Evolutionary conservation across 2,329 filamentous ascomycete genomes (phyloP).

Genomic region (Ascocoryne sarcoides): DNA sequence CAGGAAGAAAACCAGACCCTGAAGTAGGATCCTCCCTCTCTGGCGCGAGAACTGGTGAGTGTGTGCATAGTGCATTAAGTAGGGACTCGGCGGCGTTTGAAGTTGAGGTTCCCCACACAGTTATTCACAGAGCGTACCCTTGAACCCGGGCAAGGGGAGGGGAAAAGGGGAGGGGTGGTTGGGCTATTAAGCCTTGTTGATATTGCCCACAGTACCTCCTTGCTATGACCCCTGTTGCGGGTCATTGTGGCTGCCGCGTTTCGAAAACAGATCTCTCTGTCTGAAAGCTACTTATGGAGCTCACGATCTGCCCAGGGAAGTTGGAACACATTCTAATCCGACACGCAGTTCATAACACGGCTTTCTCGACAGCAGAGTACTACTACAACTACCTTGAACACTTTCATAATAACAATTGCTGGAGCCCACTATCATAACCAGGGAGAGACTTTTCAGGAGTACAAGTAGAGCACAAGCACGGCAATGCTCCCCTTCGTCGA

Average conservation of each 20-base stretch:
- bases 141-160: constrained; percentile 16
- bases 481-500: constrained; percentile 6
- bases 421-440: too few species aligned
- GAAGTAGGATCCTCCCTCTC: constrained; percentile 10
- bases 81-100: constrained; percentile 28
- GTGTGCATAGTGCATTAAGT: constrained; percentile 27
- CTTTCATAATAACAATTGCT: too few species aligned
- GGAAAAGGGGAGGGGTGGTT: too few species aligned
- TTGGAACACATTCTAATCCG: constrained; percentile 9
- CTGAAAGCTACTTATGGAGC: constrained; percentile 21
- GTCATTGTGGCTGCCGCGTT: background rate
- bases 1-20: constrained; percentile 13
- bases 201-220: constrained; percentile 23
- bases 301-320: constrained; percentile 22
- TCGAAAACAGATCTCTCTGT: constrained; percentile 19
- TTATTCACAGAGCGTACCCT: constrained; percentile 18
- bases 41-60: constrained; percentile 11
- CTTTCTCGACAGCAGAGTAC: too few species aligned
- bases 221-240: constrained; percentile 13
- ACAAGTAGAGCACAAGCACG: too few species aligned
- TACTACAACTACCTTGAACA: too few species aligned
- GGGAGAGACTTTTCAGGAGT: too few species aligned
- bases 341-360: constrained; percentile 1
- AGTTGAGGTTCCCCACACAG: constrained; percentile 27
- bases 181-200: constrained; percentile 26